Evolutionary conservation across 768 basidiomycete genomes (phyloP).

Genomic region (Kwoniella mangroviensis): DNA sequence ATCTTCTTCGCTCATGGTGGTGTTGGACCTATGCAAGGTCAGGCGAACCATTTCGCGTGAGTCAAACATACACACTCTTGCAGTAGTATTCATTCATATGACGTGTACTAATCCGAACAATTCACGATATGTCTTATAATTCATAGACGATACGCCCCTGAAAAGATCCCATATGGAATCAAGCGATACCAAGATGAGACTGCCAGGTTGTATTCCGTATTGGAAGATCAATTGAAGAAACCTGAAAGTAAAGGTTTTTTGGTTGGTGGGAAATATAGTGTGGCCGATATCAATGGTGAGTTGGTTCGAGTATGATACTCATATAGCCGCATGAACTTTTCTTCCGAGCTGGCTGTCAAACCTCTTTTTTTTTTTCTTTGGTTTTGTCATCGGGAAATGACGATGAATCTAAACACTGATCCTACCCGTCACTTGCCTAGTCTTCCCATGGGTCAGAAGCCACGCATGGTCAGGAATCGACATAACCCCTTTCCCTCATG

Average conservation of each 20-base stretch:
- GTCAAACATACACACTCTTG: no score
- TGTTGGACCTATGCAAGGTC: slow-evolving; percentile 81
- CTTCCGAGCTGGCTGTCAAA: not conserved
- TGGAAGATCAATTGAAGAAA: slow-evolving; percentile 70
- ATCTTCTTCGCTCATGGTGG: slow-evolving; percentile 71
- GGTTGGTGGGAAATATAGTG: slow-evolving; percentile 71
- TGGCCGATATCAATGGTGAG: slow-evolving; percentile 63
- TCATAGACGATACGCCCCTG: slow-evolving; percentile 53
- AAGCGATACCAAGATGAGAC: slow-evolving; percentile 80
- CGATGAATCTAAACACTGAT: no score
- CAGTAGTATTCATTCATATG: no score
- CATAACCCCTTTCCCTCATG: slow-evolving; percentile 68
- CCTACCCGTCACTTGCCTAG: slow-evolving; percentile 17
- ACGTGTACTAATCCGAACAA: no score
- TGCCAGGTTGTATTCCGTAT: slow-evolving; percentile 78
- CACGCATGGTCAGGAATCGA: slow-evolving; percentile 63
- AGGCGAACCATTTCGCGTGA: slow-evolving; percentile 78
- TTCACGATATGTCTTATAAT: not conserved
- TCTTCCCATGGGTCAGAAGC: slow-evolving; percentile 65
- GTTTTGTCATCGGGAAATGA: no score
- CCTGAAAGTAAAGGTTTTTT: slow-evolving; percentile 72
- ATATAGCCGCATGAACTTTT: no score
- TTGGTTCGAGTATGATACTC: no score
- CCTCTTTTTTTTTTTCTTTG: no score
- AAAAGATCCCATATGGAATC: slow-evolving; percentile 55